These are phyloP conservation scores for Hondaea fermentalgiana DNA, from an alignment of 108 stramenopile genomes.

Conservation along the genomic window DNA sequence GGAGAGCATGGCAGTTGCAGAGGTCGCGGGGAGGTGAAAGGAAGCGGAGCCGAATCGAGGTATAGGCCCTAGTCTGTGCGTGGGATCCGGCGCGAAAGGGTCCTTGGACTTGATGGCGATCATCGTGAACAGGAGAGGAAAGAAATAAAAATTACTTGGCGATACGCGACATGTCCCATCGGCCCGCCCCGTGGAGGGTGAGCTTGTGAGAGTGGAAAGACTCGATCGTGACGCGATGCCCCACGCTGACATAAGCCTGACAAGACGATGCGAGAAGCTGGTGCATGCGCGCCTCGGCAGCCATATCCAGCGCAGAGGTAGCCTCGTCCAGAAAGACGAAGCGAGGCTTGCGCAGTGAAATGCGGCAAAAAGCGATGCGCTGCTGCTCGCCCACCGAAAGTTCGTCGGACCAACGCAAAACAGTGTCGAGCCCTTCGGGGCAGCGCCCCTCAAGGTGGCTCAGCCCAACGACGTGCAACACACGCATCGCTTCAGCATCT, in stretches of 20 bases:
- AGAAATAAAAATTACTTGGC: too few relatives aligned
- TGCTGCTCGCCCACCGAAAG: conserved; percentile 91
- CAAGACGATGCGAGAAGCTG: conserved; percentile 50
- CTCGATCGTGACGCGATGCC: conserved; percentile 78
- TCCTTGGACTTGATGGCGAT: too few relatives aligned
- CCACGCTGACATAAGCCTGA: conserved; percentile 76
- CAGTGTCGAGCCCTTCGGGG: conserved; percentile 61
- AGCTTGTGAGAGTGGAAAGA: conserved; percentile 72
- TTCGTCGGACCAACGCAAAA: conserved; percentile 76
- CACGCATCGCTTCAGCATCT: conserved; percentile 49
- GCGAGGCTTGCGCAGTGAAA: conserved; percentile 72
- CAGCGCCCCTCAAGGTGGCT: conserved; percentile 58
- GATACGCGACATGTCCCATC: not conserved
- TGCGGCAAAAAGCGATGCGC: conserved; percentile 78
- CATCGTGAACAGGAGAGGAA: too few relatives aligned
- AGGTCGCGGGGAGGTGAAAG: too few relatives aligned
- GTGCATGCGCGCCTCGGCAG: conserved; percentile 74
- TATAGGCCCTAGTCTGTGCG: too few relatives aligned
- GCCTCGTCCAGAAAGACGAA: conserved; percentile 84
- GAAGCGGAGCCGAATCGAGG: too few relatives aligned
- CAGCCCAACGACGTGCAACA: conserved; percentile 61
- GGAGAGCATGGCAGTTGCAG: too few relatives aligned
- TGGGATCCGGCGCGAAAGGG: too few relatives aligned
- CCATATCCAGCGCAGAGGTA: conserved; percentile 70
- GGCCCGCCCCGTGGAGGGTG: not conserved